Evolutionary conservation across 1,284 basidiomycete species (phyloP).

Genomic region (Phylloboletellus chloephorus): DNA sequence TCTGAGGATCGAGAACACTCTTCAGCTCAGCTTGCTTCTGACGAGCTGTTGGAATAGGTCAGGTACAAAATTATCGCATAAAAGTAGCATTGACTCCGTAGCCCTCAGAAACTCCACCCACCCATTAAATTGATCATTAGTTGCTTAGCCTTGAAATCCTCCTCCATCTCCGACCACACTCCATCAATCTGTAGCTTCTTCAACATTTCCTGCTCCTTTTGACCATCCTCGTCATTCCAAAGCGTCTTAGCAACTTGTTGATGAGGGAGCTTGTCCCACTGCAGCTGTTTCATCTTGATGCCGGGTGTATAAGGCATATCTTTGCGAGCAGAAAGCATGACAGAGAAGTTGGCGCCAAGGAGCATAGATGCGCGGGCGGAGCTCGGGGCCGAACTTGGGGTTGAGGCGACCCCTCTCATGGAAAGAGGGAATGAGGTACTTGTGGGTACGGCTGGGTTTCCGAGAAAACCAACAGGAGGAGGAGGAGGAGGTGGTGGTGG

Average conservation of each 20-base stretch:
- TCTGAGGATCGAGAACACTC: constrained; percentile 86
- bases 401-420: constrained; percentile 35
- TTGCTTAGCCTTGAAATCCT: constrained; percentile 97
- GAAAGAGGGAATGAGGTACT: constrained; percentile 41
- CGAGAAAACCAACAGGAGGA: constrained; percentile 28
- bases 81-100: background rate
- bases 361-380: constrained; percentile 58
- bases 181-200: constrained; percentile 78
- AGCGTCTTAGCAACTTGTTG: constrained; percentile 79
- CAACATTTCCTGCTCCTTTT: constrained; percentile 73
- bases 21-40: constrained; percentile 82
- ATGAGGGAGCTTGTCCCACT: constrained; percentile 96
- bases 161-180: constrained; percentile 95
- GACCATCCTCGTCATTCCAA: constrained; percentile 69
- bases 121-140: constrained; percentile 80
- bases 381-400: constrained; percentile 44
- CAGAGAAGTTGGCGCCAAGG: constrained; percentile 52
- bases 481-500: constrained; percentile 38
- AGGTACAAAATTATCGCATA: background rate
- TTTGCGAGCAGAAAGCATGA: constrained; percentile 65
- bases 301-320: constrained; percentile 81
- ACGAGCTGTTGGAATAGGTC: constrained; percentile 43
- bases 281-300: constrained; percentile 95
- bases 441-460: constrained; percentile 31
- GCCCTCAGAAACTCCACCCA: constrained; percentile 28